A percentile compares a stretch with the other conserved stretches of the same genome.
phyloP scores from a whole-genome alignment of 2,329 filamentous ascomycete genomes.

The Exophiala aquamarina region DNA sequence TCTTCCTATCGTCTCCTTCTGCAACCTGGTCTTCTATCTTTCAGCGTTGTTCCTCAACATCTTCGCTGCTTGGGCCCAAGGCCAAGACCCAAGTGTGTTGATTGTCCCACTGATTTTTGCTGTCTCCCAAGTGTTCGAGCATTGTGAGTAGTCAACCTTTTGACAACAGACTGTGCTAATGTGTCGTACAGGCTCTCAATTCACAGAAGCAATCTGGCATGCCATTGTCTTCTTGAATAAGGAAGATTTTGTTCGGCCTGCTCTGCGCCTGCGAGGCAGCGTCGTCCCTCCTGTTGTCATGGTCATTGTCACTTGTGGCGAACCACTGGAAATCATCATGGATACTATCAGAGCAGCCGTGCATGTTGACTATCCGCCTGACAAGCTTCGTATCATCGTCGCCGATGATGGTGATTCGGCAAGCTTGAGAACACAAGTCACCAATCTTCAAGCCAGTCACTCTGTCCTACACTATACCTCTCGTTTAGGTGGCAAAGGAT shows the following conservation, averaged over 20 bases:
- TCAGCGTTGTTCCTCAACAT: conserved; percentile 5
- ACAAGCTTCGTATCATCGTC: conserved; percentile 54
- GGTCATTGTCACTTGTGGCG: conserved; percentile 57
- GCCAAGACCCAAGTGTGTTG: background rate
- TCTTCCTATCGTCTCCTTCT: background rate
- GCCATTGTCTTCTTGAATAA: conserved; percentile 41
- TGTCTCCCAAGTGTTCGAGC: conserved; percentile 11
- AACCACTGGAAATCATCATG: conserved; percentile 54
- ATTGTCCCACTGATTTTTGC: conserved; percentile 10
- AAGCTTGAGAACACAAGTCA: conserved; percentile 36
- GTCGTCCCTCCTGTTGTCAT: conserved; percentile 56
- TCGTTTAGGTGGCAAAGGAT: conserved; percentile 38
- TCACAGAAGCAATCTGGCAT: conserved; percentile 15
- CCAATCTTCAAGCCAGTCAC: conserved; percentile 38
- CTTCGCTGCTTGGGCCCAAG: background rate
- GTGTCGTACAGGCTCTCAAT: conserved; percentile 7
- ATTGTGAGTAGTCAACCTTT: conserved; percentile 10
- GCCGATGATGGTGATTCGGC: conserved; percentile 49
- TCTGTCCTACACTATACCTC: conserved; percentile 39
- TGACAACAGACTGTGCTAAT: background rate
- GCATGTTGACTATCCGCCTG: conserved; percentile 52
- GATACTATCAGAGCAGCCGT: conserved; percentile 55
- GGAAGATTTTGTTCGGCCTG: conserved; percentile 46
- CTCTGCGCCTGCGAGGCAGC: conserved; percentile 29
- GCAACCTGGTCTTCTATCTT: conserved; percentile 5